Evolutionary conservation across 2,329 filamentous ascomycete genomes (phyloP).

Genomic region (Metarhizium album): DNA sequence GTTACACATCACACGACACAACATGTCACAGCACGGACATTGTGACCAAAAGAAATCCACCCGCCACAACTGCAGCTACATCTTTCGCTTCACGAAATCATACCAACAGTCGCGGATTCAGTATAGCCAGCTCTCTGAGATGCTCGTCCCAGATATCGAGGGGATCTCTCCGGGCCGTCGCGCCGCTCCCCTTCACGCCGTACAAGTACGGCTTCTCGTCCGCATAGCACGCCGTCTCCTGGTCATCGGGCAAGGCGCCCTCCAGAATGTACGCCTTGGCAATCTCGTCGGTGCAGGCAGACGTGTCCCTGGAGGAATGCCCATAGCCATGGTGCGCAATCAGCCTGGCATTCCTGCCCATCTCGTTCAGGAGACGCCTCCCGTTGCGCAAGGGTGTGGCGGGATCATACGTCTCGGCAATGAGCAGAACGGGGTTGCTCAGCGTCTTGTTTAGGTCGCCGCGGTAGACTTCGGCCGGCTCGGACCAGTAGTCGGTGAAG

Average conservation of each 20-base stretch:
- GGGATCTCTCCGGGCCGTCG: conserved; percentile 1
- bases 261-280: conserved; percentile 29
- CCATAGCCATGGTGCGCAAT: conserved; percentile 40
- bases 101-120: conserved; percentile 5
- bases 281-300: conserved; percentile 32
- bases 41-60: no score
- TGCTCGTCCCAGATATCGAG: conserved; percentile 12
- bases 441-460: conserved; percentile 34
- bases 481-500: conserved; percentile 33
- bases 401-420: conserved; percentile 39
- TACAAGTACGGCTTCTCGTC: conserved; percentile 38
- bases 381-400: conserved; percentile 39
- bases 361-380: conserved; percentile 29
- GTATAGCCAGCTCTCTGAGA: conserved; percentile 8
- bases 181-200: conserved; percentile 14
- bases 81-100: neutral
- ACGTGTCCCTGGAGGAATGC: conserved; percentile 33
- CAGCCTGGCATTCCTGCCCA: conserved; percentile 37
- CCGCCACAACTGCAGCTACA: no score
- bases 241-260: conserved; percentile 27
- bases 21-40: no score
- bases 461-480: conserved; percentile 34
- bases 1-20: no score
- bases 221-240: conserved; percentile 35
- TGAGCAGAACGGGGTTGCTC: conserved; percentile 32